phyloP scores from a whole-genome alignment of 176 grass and related monocot species.

The Ananas comosus region DNA sequence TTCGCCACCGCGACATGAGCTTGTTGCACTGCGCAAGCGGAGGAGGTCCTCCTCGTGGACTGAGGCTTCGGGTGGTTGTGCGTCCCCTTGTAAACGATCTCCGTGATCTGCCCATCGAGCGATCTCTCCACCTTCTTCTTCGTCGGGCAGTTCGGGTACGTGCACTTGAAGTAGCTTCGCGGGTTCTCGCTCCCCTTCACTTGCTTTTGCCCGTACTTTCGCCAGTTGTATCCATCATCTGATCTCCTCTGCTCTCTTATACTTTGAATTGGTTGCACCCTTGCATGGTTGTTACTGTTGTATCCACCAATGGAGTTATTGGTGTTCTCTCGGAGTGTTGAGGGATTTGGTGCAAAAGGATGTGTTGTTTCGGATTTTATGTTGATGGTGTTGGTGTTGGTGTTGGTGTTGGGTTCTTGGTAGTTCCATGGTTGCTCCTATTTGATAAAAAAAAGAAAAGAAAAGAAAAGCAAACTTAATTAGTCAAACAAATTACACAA shows the following conservation, averaged over 20 bases:
- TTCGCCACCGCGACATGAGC: constrained; percentile 11
- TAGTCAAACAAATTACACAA: no score
- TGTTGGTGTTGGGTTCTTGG: constrained; percentile 6
- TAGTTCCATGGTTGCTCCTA: constrained; percentile 23
- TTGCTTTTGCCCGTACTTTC: constrained; percentile 41
- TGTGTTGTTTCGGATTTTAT: not conserved
- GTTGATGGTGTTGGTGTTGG: constrained; percentile 2
- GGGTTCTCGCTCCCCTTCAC: constrained; percentile 44
- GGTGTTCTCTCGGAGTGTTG: not conserved
- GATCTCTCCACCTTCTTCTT: constrained; percentile 42
- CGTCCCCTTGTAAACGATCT: constrained; percentile 34
- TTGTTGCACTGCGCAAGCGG: constrained; percentile 5
- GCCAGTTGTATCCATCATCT: constrained; percentile 35
- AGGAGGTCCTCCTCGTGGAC: constrained; percentile 27
- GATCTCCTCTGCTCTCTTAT: constrained; percentile 13
- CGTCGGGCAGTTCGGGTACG: constrained; percentile 22
- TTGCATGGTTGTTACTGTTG: constrained; percentile 6
- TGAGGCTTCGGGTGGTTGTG: constrained; percentile 38
- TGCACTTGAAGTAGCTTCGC: constrained; percentile 39
- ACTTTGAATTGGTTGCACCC: constrained; percentile 1
- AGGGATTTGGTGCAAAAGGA: not conserved
- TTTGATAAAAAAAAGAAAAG: not conserved
- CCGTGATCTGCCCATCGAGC: constrained; percentile 24
- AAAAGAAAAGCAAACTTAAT: no score
- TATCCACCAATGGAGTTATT: not conserved